Evolutionary conservation across 345 rosid species (phyloP).

Genomic region (Melaleuca alternifolia): DNA sequence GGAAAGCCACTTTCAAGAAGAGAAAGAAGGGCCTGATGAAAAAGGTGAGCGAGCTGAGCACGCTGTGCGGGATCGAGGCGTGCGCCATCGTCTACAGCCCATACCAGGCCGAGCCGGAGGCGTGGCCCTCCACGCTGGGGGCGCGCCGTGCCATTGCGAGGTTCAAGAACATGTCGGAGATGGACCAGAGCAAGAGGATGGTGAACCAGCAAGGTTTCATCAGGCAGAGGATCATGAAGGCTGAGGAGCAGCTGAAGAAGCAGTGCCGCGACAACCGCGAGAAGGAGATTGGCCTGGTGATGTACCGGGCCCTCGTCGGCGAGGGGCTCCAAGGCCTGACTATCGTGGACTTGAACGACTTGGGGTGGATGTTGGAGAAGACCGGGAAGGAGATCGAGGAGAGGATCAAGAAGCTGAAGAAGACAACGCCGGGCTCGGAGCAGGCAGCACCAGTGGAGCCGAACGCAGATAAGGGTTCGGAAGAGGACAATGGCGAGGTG

Average conservation of each 20-base stretch:
- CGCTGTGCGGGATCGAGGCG: slow-evolving; percentile 10
- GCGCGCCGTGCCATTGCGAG: slow-evolving; percentile 8
- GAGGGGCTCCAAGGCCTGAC: slow-evolving; percentile 1
- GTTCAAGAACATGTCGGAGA: slow-evolving; percentile 19
- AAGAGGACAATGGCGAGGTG: not conserved
- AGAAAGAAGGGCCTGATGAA: slow-evolving; percentile 14
- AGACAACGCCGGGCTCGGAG: not conserved
- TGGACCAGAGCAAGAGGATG: slow-evolving; percentile 40
- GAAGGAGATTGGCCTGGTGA: slow-evolving; percentile 9
- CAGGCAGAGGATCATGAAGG: slow-evolving; percentile 20
- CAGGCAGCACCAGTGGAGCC: not conserved
- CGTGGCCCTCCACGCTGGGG: slow-evolving; percentile 26
- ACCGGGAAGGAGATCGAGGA: not conserved
- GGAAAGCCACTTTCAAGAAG: slow-evolving; percentile 17
- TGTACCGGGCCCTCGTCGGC: not conserved
- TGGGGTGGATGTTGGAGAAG: not conserved
- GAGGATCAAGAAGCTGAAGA: not conserved
- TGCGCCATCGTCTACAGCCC: slow-evolving; percentile 10
- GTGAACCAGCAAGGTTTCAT: slow-evolving; percentile 31
- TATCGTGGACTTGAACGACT: slow-evolving; percentile 4
- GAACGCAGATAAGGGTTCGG: not conserved
- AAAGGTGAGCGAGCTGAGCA: slow-evolving; percentile 14
- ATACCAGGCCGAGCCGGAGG: slow-evolving; percentile 20
- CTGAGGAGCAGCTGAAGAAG: slow-evolving; percentile 21
- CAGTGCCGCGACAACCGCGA: slow-evolving; percentile 10